Base-by-base conservation (phyloP, 2,329 filamentous ascomycete genomes). In the Periconia sp. region DNA sequence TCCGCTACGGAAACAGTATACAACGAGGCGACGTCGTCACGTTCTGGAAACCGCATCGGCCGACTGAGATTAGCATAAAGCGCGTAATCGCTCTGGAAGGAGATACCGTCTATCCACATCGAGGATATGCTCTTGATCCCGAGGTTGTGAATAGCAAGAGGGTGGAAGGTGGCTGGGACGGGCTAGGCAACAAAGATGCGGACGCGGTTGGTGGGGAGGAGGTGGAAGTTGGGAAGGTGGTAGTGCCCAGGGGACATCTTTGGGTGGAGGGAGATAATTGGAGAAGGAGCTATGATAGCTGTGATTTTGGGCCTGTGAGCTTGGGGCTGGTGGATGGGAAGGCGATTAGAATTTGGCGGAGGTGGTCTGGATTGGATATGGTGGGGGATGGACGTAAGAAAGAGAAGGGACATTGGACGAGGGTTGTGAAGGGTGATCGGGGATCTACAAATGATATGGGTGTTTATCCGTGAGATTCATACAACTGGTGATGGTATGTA, bases 241-340 rank as follows among this genome's bases (percentile, higher is more conserved):
- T 80, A 50, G 82, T 99, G 16, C 92, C 92, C 4, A 79, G 79
- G 50, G 90, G 90, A 13, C 92, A 97, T 73, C 79, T 97, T 19
- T 99, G 94, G 94, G 84, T 99, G 1, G 92, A 97, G 67, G 94
- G 94, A 1, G 94, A 99, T 65, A 90, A 87, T 59, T 81, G 82
- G 57, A 78, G 81, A 36, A 81, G 82, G 58, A 89, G 83, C 41
- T 69, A 85, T 46, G 94, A 99, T 73, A 96, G 91, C 70, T 95
- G 96, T 71, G 84, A 84, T 10, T 96, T 95, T 69, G 94, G 94
- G 1, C 90, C 94, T 4, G 84, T 95, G 34, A 87, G 88, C 17
- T 83, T 82, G 52, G 82, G 81, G 40, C 67, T 97, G 51, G 81
- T 97, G 24, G 84, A 85, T 25, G 92, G 92, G 0, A 84, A 79